Percentiles rank a stretch among this genome's conserved stretches.
Conservation (phyloP, 179 eudicot genomes). For the Silene noctiflora region DNA sequence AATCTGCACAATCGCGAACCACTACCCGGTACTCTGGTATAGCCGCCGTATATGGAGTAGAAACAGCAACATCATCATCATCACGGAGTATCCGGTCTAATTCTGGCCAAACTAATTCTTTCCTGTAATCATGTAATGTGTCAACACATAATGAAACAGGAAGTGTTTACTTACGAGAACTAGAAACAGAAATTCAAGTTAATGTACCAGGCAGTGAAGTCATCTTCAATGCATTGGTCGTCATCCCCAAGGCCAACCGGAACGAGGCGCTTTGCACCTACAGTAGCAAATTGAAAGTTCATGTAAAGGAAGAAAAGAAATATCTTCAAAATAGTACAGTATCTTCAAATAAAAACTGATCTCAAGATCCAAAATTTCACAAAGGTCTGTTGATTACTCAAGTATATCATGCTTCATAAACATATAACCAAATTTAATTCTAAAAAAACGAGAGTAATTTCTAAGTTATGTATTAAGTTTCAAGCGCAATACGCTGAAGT, state of each 20-base stretch:
- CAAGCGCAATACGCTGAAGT: too few species aligned
- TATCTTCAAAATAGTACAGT: neutral
- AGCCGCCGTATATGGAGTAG: conserved; percentile 94
- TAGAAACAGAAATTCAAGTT: neutral
- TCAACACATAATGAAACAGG: neutral
- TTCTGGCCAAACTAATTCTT: conserved; percentile 89
- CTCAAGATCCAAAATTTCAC: neutral
- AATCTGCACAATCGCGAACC: conserved; percentile 44
- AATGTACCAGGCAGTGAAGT: conserved; percentile 81
- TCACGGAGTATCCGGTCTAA: conserved; percentile 71
- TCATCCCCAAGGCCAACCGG: conserved; percentile 92
- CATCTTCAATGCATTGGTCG: conserved; percentile 96
- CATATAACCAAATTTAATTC: neutral
- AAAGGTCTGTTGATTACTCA: neutral
- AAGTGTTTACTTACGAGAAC: neutral
- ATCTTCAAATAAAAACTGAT: neutral
- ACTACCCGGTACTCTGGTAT: conserved; percentile 77
- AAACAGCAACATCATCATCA: conserved; percentile 62
- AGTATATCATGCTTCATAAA: neutral
- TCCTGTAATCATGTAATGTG: conserved; percentile 47
- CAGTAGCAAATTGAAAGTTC: conserved; percentile 14
- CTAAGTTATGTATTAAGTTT: too few species aligned
- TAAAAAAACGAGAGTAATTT: too few species aligned
- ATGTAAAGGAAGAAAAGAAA: neutral
- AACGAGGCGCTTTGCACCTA: conserved; percentile 84